Base-by-base conservation (phyloP, 306 rosid genomes). In the Prunus padus region DNA sequence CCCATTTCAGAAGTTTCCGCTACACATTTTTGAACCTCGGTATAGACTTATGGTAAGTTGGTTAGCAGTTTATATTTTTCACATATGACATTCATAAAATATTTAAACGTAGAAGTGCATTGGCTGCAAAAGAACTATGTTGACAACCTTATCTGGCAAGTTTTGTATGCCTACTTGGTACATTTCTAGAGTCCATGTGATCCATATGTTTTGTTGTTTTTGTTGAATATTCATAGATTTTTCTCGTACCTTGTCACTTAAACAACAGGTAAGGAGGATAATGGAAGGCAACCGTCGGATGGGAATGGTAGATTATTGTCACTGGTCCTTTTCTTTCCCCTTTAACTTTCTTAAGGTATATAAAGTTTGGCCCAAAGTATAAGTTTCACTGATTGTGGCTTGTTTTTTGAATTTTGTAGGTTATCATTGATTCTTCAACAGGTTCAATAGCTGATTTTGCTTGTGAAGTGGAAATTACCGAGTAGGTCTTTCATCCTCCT, bases 281-380 rank as follows among this genome's bases (percentile, higher is more conserved):
- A 92, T 95, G 97, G 97, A 92, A 89, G 99, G 99, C 84, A 92
- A 89, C 82, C 99, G 78, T 77, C 92, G 99, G 56, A 95, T 95
- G 99, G 99, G 99, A 92, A 95, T 95, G 99, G 99, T 95, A 90
- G 72, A 64, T 82, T 86, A 77, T 76, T 81, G 77, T 67, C 63
- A 52, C 71, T 80, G 76, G 78, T 71, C 82, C 66, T 37, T 76
- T 82, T 77, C 49, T 60, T 76, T 80, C 62, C 49, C 28, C 47
- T 64, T 80, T 71, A 19, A 16, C 63, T 25, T 71, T 72, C 65
- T 77, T 70, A 63, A 84, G 49, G 67, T 65, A 78, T 62, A 80
- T 54, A 72, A 70, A 45, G 73, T 50, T 47, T 45, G 64, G 74
- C 75, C 42, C 50, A 61, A 74, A 80, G 52, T 80, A 65, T 79